Evolutionary conservation across 2,329 filamentous ascomycete genomes (phyloP), one percentile per base, ranked within the genome.

Genomic region (Dothistroma pini): DNA sequence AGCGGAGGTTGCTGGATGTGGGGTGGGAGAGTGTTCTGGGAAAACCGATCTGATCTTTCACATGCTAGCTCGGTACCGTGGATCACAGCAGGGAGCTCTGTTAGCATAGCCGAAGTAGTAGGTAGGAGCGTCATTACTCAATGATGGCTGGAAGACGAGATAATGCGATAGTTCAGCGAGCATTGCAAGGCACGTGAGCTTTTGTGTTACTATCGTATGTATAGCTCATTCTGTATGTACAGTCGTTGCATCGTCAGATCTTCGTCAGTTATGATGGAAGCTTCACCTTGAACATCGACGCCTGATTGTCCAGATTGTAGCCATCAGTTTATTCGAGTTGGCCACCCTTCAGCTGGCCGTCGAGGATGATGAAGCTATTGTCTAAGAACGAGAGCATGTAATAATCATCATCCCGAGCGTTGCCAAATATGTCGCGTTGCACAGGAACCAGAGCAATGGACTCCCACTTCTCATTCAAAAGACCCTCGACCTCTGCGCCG

Each of bases 381-480:
- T 35, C 51, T 4, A 14, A 34, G 25, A 54, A 31, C n/a, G 25
- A 34, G 25, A 54, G 16, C n/a, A 54, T 54, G 29, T 54, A 54
- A n/a, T 16, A 54, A 31, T 54, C 51, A 31, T 54, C 25, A 16
- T 31, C n/a, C 38, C 38, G 38, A 34, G 25, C 51, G 31, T 54
- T 34, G 51, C 51, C 51, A 16, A 34, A 21, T 4, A 34, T 34
- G 31, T 34, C 51, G 4, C 5, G 31, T 9, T 31, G 7, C 4
- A 35, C 51, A 31, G 29, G 25, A 14, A 54, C 34, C 2, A 54
- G n/a, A 10, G 51, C 51, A 14, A 54, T 54, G 1, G 22, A 32
- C 29, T 54, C 51, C 51, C 51, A 54, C 29, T 54, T 54, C 51
- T 35, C 51, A 14, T 54, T 54, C 8, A 54, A 6, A 3, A 34